Base-by-base conservation (phyloP, 495 filamentous ascomycete species). In the Tirmania nivea region DNA sequence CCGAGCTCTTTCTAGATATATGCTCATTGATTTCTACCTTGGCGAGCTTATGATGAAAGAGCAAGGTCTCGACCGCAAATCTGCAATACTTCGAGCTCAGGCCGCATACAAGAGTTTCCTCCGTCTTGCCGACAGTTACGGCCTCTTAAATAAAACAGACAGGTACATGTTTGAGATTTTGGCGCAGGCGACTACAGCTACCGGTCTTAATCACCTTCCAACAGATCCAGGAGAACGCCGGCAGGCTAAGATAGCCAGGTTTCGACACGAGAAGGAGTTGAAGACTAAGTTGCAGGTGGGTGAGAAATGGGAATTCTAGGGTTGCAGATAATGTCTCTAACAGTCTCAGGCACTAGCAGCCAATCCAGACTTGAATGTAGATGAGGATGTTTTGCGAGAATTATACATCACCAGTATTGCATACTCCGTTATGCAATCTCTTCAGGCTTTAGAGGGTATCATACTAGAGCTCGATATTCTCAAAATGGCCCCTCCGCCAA, bases 391-490 rank as follows among this genome's bases (percentile, higher is more conserved):
- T 36, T 72, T 84, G 39, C 83, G 92, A 36, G 70, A 79, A 39
- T 72, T 94, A 8, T 80, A 93, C 58, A 72, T 90, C 8, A 78
- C 85, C 3, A 78, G 84, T 51, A 67, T 93, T 12, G 69, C 76
- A 17, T 76, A 87, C 48, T 76, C 72, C 59, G 76, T 75, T 8
- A 86, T 95, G 64, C 79, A 83, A 63, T 72, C 84, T 11, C 94
- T 95, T 61, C 82, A 89, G 64, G 71, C 79, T 0, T 74, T 96
- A 16, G 92, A 96, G 63, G 73, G 83, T 11, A 73, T 95, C 35
- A 78, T 79, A 20, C 81, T 84, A 57, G 90, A 97, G 67, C 67
- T 85, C 21, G 76, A 87, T 16, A 81, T 97, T 58, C 72, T 97
- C 3, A 75, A 80, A 6, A 72, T 79, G 56, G 84, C 83, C 36